Evolutionary conservation across 2,329 filamentous ascomycete species (phyloP).

Genomic region (Cryphonectria naterciae): DNA sequence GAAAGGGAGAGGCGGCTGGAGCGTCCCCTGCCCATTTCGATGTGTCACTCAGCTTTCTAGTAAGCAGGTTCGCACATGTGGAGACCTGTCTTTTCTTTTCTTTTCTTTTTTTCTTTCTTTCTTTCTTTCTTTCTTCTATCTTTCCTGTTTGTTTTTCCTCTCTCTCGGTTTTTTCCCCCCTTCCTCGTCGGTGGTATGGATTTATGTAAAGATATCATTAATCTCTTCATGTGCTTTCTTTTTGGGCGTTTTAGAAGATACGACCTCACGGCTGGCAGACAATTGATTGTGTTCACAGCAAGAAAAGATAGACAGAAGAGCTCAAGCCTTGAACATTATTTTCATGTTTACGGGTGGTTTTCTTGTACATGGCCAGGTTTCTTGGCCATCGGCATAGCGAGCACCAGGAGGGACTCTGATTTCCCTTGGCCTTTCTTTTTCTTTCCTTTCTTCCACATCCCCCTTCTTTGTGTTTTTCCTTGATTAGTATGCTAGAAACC

Average conservation of each 20-base stretch:
- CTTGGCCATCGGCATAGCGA: background rate
- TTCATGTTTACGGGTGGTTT: background rate
- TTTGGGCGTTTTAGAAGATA: background rate
- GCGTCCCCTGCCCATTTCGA: background rate
- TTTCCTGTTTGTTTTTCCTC: background rate
- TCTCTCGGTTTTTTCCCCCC: too few species aligned
- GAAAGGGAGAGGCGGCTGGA: background rate
- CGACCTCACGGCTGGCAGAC: background rate
- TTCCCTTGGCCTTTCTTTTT: too few species aligned
- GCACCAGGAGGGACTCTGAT: background rate
- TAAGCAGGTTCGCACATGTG: too few species aligned
- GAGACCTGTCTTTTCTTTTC: background rate
- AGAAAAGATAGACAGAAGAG: background rate
- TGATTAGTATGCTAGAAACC: background rate
- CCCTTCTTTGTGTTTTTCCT: background rate
- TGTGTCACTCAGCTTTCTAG: background rate
- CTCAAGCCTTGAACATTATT: background rate
- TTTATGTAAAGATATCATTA: background rate
- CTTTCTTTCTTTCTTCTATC: background rate
- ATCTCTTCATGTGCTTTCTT: background rate
- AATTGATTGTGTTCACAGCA: background rate
- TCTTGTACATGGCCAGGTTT: background rate
- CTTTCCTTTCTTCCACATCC: background rate
- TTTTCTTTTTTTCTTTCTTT: background rate
- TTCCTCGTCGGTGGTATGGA: too few species aligned